Evolutionary conservation across 2,329 filamentous ascomycete species (phyloP).

Genomic region (Talaromyces sp.): DNA sequence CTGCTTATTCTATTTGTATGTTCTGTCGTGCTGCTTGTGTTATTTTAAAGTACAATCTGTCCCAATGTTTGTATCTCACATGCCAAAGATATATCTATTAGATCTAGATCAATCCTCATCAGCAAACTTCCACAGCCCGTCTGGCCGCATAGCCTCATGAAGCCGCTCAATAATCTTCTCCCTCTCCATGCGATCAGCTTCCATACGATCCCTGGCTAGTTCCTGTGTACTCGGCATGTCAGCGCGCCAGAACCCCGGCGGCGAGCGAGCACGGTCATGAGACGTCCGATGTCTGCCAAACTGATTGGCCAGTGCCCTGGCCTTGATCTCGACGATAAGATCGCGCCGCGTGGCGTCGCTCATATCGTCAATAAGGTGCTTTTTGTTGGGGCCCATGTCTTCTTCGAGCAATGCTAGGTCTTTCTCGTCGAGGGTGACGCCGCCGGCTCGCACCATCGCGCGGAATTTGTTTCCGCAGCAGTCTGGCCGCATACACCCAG

Average conservation of each 20-base stretch:
- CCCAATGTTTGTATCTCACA: too few relatives aligned
- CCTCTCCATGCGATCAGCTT: slow-evolving; percentile 59
- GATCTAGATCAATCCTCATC: slow-evolving; percentile 54
- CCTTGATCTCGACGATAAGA: slow-evolving; percentile 69
- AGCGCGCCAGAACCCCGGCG: slow-evolving; percentile 84
- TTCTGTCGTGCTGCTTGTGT: too few relatives aligned
- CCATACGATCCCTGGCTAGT: slow-evolving; percentile 57
- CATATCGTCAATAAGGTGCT: slow-evolving; percentile 43
- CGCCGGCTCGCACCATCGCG: slow-evolving; percentile 51
- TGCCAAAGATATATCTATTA: not conserved
- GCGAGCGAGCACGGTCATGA: slow-evolving; percentile 65
- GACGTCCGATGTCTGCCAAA: slow-evolving; percentile 73
- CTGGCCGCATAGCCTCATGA: slow-evolving; percentile 71
- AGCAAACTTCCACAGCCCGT: slow-evolving; percentile 72
- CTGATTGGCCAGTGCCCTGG: slow-evolving; percentile 65
- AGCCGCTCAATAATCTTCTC: slow-evolving; percentile 66
- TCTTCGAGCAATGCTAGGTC: slow-evolving; percentile 42
- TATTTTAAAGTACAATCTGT: too few relatives aligned
- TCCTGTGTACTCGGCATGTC: slow-evolving; percentile 91
- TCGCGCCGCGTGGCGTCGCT: slow-evolving; percentile 56
- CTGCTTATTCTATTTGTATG: not conserved
- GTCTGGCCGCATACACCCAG: slow-evolving; percentile 66
- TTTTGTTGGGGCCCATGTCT: slow-evolving; percentile 43
- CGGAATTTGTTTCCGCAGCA: slow-evolving; percentile 73
- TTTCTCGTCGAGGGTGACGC: slow-evolving; percentile 20